Percentiles rank a stretch among this genome's conserved stretches.
phyloP scores from a whole-genome alignment of 192 early-diverging fungal genomes.

The Coemansia asiatica region DNA sequence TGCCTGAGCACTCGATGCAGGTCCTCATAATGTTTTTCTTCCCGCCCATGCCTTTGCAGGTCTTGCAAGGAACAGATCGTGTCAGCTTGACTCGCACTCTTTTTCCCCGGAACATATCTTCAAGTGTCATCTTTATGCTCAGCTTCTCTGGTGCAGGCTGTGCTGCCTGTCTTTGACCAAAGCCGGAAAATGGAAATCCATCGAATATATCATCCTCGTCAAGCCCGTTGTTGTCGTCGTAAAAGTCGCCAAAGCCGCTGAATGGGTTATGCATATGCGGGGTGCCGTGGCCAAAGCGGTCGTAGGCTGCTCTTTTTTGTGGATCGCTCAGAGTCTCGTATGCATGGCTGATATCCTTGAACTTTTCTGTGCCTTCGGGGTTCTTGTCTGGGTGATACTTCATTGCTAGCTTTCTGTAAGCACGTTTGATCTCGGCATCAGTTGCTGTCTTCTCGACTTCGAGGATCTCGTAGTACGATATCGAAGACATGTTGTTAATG shows the following conservation, averaged over 20 bases:
- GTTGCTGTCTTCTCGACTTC: slow-evolving; percentile 45
- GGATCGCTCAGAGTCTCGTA: slow-evolving; percentile 77
- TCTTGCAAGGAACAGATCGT: slow-evolving; percentile 42
- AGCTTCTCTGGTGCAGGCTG: slow-evolving; percentile 23
- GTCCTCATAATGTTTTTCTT: slow-evolving; percentile 45
- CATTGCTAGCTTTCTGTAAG: slow-evolving; percentile 64
- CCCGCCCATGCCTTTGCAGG: slow-evolving; percentile 50
- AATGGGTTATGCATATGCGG: slow-evolving; percentile 50
- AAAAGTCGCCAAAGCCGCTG: slow-evolving; percentile 23
- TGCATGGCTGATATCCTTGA: slow-evolving; percentile 83
- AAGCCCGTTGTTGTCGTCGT: slow-evolving; percentile 19
- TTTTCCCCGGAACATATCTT: slow-evolving; percentile 75
- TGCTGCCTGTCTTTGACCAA: slow-evolving; percentile 1
- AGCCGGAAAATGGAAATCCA: not conserved
- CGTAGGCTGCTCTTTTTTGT: slow-evolving; percentile 67
- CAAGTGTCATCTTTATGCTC: slow-evolving; percentile 63
- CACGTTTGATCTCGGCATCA: slow-evolving; percentile 53
- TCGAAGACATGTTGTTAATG: slow-evolving; percentile 29
- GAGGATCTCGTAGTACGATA: slow-evolving; percentile 53
- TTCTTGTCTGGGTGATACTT: slow-evolving; percentile 68
- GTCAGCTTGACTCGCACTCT: slow-evolving; percentile 62
- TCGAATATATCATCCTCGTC: slow-evolving; percentile 22
- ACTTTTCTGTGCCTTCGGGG: slow-evolving; percentile 70
- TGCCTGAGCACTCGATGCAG: slow-evolving; percentile 38
- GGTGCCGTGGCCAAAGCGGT: slow-evolving; percentile 64